Evolutionary conservation across 441 rosid genomes (phyloP).

Genomic region (Hura crepitans): DNA sequence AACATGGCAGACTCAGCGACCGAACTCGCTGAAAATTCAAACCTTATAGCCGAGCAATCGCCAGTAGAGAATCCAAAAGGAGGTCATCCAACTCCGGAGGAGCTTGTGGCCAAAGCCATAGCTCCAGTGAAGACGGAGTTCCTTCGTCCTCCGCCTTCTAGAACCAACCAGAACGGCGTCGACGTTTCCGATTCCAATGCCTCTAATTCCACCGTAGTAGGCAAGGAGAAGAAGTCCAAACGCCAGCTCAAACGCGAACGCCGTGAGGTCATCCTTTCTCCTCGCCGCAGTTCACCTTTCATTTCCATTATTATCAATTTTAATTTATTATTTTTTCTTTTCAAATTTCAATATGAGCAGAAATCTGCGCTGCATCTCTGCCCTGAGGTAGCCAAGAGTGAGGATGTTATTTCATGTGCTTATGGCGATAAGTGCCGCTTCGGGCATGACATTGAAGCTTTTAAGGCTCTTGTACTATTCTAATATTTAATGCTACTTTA

Average conservation of each 20-base stretch:
- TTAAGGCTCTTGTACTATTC: slow-evolving; percentile 57
- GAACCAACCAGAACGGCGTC: slow-evolving; percentile 36
- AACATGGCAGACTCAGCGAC: slow-evolving; percentile 39
- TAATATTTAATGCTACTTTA: not conserved
- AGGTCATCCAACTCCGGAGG: slow-evolving; percentile 46
- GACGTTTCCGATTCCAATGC: slow-evolving; percentile 18
- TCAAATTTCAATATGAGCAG: slow-evolving; percentile 20
- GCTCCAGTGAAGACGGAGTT: slow-evolving; percentile 76
- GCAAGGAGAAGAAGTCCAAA: slow-evolving; percentile 78
- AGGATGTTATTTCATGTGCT: slow-evolving; percentile 57
- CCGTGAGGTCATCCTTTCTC: slow-evolving; percentile 41
- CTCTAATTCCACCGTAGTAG: slow-evolving; percentile 37
- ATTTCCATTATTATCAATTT: not conserved
- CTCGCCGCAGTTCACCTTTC: not conserved
- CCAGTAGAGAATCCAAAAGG: slow-evolving; percentile 30
- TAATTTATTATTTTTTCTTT: not conserved
- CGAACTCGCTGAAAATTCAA: slow-evolving; percentile 16
- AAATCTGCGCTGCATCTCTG: slow-evolving; percentile 58
- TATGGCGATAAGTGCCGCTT: slow-evolving; percentile 67
- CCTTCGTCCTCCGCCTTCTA: slow-evolving; percentile 60
- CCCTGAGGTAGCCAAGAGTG: slow-evolving; percentile 63
- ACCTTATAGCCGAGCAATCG: slow-evolving; percentile 10
- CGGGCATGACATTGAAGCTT: slow-evolving; percentile 75
- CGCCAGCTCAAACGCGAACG: slow-evolving; percentile 90
- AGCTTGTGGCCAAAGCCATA: slow-evolving; percentile 67